Conservation (phyloP, 345 rosid species). For the Pugionium dolabratum region DNA sequence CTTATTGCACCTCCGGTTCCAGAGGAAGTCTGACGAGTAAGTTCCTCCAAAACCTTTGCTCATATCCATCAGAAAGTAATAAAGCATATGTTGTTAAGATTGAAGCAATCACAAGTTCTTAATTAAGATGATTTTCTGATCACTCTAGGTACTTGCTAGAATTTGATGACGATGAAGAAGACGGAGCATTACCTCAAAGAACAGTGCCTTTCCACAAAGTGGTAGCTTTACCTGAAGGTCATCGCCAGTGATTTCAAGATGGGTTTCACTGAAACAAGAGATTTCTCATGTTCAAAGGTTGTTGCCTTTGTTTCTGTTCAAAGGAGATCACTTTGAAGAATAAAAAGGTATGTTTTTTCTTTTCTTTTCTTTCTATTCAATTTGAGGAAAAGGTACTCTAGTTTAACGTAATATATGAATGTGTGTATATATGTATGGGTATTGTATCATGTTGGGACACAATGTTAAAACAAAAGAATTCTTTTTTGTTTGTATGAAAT, state of each 20-base stretch:
- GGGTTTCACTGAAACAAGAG: constrained; percentile 3
- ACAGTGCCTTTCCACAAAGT: constrained; percentile 77
- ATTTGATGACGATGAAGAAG: constrained; percentile 96
- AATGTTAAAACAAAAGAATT: neutral
- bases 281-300: constrained; percentile 49
- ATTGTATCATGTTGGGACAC: neutral
- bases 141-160: constrained; percentile 73
- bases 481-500: neutral
- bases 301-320: constrained; percentile 12
- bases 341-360: neutral
- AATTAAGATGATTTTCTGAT: constrained; percentile 15
- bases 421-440: constrained; percentile 27
- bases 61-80: neutral
- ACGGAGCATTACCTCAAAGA: constrained; percentile 88
- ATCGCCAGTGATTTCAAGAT: constrained; percentile 60
- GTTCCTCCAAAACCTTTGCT: constrained; percentile 35
- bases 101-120: neutral
- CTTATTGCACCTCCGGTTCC: constrained; percentile 40
- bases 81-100: neutral
- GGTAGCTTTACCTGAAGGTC: constrained; percentile 81
- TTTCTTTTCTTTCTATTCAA: neutral
- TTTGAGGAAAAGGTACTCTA: constrained; percentile 3
- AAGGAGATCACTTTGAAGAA: constrained; percentile 21
- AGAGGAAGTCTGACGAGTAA: constrained; percentile 94
- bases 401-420: constrained; percentile 16